Conservation (phyloP, 108 stramenopile species). For the Conticribra weissflogii region DNA sequence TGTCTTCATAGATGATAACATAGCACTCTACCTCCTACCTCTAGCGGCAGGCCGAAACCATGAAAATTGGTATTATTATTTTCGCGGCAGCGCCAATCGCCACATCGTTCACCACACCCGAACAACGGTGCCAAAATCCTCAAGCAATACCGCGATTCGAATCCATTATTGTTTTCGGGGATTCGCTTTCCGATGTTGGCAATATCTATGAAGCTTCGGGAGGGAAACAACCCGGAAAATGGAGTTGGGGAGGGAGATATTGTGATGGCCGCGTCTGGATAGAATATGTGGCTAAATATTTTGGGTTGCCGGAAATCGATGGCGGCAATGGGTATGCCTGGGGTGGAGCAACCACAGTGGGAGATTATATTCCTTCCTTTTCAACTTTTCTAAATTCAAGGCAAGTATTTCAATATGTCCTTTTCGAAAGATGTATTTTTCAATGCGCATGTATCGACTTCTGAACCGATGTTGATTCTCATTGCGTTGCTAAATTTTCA, state of each 20-base stretch:
- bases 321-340: constrained; percentile 14
- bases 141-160: constrained; percentile 3
- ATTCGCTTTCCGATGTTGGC: constrained; percentile 29
- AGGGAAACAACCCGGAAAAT: constrained; percentile 12
- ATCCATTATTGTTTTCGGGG: constrained; percentile 14
- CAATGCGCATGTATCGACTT: too few species aligned
- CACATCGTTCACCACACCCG: too few species aligned
- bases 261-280: constrained; percentile 24
- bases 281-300: constrained; percentile 20
- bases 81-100: too few species aligned
- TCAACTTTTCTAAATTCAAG: constrained; percentile 9
- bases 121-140: too few species aligned
- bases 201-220: constrained; percentile 9
- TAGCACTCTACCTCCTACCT: too few species aligned
- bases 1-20: too few species aligned
- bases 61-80: too few species aligned
- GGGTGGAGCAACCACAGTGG: constrained; percentile 19
- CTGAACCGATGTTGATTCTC: too few species aligned
- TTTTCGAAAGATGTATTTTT: too few species aligned
- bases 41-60: too few species aligned
- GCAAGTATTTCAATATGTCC: too few species aligned
- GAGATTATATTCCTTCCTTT: constrained; percentile 10
- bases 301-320: constrained; percentile 3
- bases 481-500: too few species aligned
- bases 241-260: constrained; percentile 18